Evolutionary conservation across 208 protist genomes (phyloP).

Genomic region (Trypanosoma lewisi): DNA sequence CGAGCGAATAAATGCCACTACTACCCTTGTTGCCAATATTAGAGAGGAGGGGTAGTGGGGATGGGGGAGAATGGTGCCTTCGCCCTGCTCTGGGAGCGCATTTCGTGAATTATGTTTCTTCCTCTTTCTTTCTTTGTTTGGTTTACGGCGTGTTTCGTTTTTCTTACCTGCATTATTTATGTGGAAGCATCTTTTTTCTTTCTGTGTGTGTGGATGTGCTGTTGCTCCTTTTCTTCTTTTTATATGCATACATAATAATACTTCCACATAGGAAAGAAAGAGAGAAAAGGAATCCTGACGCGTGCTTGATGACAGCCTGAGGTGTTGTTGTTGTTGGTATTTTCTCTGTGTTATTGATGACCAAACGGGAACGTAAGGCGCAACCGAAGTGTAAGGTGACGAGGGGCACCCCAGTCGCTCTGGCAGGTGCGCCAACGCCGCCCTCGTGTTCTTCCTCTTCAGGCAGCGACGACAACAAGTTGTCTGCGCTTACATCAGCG

Average conservation of each 20-base stretch:
- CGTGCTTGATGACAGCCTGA: background rate
- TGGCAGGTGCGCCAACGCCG: background rate
- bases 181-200: background rate
- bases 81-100: background rate
- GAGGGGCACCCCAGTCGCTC: background rate
- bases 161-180: background rate
- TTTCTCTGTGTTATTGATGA: no score
- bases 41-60: background rate
- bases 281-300: no score
- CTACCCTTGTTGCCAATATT: background rate
- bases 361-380: background rate
- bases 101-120: constrained; percentile 3
- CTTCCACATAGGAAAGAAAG: background rate
- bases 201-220: background rate
- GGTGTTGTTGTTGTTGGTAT: background rate
- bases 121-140: background rate
- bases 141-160: background rate
- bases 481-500: background rate
- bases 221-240: background rate
- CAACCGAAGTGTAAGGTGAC: background rate
- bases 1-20: background rate
- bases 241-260: background rate
- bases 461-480: background rate
- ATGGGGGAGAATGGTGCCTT: background rate
- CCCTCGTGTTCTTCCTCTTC: no score